Conservation (phyloP, 306 rosid genomes). For the Corylus avellana region DNA sequence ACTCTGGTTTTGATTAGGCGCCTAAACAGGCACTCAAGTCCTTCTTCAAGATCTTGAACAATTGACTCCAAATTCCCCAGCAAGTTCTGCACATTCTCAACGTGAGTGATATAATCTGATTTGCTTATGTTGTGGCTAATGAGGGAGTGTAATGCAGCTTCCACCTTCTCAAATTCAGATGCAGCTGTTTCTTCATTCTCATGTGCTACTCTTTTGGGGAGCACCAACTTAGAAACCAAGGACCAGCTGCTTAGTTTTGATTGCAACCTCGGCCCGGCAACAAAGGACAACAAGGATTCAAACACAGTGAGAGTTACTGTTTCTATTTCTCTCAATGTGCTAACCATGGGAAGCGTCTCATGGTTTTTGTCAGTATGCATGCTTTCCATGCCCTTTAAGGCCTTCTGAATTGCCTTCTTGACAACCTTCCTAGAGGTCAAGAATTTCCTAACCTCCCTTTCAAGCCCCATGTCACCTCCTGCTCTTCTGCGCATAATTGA, state of each 20-base stretch:
- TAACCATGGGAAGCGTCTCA: conserved; percentile 19
- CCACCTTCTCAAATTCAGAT: conserved; percentile 26
- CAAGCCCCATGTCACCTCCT: not conserved
- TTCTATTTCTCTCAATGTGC: conserved; percentile 33
- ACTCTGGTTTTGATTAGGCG: no score
- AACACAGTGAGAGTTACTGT: conserved; percentile 10
- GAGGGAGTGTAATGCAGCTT: conserved; percentile 16
- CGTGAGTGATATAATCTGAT: not conserved
- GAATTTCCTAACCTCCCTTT: not conserved
- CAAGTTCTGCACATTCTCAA: conserved; percentile 20
- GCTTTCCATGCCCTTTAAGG: conserved; percentile 21
- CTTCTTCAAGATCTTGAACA: no score
- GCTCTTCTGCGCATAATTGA: no score
- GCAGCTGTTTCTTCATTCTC: conserved; percentile 15
- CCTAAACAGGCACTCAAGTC: no score
- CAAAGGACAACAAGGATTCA: conserved; percentile 17
- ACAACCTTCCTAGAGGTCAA: conserved; percentile 28
- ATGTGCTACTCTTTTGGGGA: conserved; percentile 22
- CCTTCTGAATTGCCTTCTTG: conserved; percentile 36
- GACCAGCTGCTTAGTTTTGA: conserved; percentile 16
- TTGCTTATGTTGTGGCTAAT: conserved; percentile 6
- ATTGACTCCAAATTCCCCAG: not conserved
- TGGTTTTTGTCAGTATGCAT: not conserved
- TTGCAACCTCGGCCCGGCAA: conserved; percentile 7
- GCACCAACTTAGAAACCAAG: conserved; percentile 26